Evolutionary conservation across 2,329 filamentous ascomycete genomes (phyloP).

Genomic region (Aureobasidium subglaciale): DNA sequence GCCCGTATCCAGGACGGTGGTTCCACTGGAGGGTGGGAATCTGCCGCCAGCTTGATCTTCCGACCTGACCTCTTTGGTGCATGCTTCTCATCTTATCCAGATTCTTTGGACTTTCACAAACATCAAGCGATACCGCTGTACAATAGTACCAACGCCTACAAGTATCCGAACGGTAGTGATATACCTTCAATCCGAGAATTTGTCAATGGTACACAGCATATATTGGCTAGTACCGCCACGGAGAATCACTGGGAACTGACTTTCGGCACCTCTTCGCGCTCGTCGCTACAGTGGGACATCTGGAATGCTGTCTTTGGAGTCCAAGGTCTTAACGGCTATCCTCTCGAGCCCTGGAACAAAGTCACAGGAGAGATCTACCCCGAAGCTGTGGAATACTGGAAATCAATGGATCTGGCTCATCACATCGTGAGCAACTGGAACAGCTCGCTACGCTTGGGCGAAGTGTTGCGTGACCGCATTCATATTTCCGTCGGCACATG

Average conservation of each 20-base stretch:
- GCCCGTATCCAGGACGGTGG: background rate
- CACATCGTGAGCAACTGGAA: background rate
- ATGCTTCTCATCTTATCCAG: background rate
- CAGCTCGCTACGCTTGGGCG: background rate
- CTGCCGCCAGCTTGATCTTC: background rate
- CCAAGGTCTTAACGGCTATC: background rate
- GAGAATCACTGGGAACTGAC: background rate
- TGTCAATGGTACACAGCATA: background rate
- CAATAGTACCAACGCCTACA: background rate
- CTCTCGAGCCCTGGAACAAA: background rate
- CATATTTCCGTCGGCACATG: background rate
- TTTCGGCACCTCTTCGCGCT: background rate
- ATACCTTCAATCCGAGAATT: background rate
- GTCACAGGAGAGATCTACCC: background rate
- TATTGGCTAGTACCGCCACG: background rate
- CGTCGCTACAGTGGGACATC: background rate
- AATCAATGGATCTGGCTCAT: background rate
- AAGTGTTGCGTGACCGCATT: background rate
- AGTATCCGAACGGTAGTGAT: background rate
- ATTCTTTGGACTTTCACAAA: background rate
- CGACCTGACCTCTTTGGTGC: background rate
- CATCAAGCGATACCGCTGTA: background rate
- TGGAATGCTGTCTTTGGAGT: background rate
- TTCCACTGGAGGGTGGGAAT: background rate
- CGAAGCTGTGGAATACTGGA: background rate